A percentile compares a stretch with the other conserved stretches of the same genome.
Conservation (phyloP, 2,329 filamentous ascomycete genomes). For the Leptographium lundbergii region DNA sequence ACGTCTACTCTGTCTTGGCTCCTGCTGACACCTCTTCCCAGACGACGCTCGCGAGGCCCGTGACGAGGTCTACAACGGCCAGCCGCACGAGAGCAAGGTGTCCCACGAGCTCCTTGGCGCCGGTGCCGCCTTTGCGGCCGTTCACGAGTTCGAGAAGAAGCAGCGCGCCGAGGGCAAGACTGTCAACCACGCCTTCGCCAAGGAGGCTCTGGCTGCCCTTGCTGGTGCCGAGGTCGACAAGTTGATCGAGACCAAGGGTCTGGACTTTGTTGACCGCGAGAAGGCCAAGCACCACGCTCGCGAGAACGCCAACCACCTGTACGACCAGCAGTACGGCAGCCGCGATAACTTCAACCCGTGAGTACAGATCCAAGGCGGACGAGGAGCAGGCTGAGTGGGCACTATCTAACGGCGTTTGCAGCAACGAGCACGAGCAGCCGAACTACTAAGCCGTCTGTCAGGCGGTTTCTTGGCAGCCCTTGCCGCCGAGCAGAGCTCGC, state of each 20-base stretch:
- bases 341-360: conserved; percentile 44
- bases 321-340: conserved; percentile 47
- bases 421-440: neutral
- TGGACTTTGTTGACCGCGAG: conserved; percentile 44
- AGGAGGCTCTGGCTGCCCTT: conserved; percentile 61
- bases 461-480: neutral
- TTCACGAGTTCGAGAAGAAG: conserved; percentile 68
- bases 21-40: conserved; percentile 10
- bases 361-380: conserved; percentile 16
- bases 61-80: conserved; percentile 28
- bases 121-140: conserved; percentile 64
- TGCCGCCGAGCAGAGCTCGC: neutral
- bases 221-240: conserved; percentile 67
- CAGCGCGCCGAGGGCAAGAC: conserved; percentile 59
- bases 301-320: conserved; percentile 44
- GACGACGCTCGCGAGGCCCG: conserved; percentile 29
- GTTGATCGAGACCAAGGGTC: conserved; percentile 58
- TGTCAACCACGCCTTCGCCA: conserved; percentile 62
- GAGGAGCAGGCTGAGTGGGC: neutral
- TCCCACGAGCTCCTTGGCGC: conserved; percentile 65
- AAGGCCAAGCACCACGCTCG: conserved; percentile 46
- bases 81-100: conserved; percentile 45
- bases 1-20: too few species aligned
- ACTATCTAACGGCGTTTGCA: neutral
- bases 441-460: neutral